Evolutionary conservation across 2,329 filamentous ascomycete genomes (phyloP), one percentile per base, ranked within the genome.

Genomic region (Fusarium concolor): DNA sequence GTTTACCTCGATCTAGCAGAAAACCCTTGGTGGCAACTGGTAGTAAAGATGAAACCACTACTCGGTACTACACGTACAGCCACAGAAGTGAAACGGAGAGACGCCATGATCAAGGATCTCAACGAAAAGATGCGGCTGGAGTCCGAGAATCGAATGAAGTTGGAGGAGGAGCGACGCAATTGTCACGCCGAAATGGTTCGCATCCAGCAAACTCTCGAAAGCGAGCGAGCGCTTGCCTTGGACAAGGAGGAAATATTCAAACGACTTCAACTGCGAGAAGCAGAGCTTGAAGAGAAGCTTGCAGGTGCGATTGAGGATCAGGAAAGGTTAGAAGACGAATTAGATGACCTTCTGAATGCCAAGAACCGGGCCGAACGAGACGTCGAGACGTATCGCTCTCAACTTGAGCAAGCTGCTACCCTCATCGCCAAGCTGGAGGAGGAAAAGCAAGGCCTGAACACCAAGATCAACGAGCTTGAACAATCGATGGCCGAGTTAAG

Each of bases 231-330:
- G n/a, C 85, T 99, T 41, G 96, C 96, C 2, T 83, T 99, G 7
- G 96, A 99, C 79, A 99, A 99, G 77, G 96, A 99, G 76, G 96
- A 99, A 75, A 99, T 99, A 62, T 99, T 98, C 84, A 96, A 95
- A 76, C 89, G 96, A n/a, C 84, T 99, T 22, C 96, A 97, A 76
- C 83, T 90, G 53, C 91, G 96, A n/a, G 96, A 99, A 79, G 86
- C 89, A 12, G 95, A 99, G 76, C 86, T 99, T 6, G 92, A 91
- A 52, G 96, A 99, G 75, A 97, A 98, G 81, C 86, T 99, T 28
- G 88, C 93, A 37, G 95, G 92, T 38, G 95, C 95, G 29, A 89
- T 98, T 62, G 92, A 97, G 22, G 96, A 99, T 72, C 95, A 98
- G 77, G 95, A 98, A 76, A 90, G 90, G 54, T 86, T 99, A 2